Percentiles rank a stretch among this genome's conserved stretches.
Conservation (phyloP, 768 basidiomycete genomes). For the Austroboletus eburneus region DNA sequence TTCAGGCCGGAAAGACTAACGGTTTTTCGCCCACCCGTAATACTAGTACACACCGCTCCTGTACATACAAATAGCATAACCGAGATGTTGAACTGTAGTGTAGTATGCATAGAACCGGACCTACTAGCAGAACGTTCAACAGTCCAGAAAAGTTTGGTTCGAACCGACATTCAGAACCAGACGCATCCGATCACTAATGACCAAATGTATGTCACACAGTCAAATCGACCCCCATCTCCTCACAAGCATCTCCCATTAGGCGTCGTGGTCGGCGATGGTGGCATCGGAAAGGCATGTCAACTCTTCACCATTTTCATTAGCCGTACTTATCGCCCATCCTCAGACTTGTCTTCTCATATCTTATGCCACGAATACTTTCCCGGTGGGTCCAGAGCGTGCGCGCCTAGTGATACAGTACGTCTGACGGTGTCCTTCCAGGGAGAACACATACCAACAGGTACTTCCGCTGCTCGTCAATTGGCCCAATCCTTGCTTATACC, state of each 20-base stretch:
- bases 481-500: slow-evolving; percentile 8
- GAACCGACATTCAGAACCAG: too few species aligned
- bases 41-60: too few species aligned
- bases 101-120: too few species aligned
- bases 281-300: slow-evolving; percentile 85
- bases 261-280: slow-evolving; percentile 98
- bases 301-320: slow-evolving; percentile 1
- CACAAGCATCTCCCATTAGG: slow-evolving; percentile 46
- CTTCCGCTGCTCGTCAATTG: slow-evolving; percentile 12
- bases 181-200: too few species aligned
- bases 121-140: too few species aligned
- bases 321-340: slow-evolving; percentile 11
- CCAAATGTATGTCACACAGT: slow-evolving; percentile 64
- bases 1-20: too few species aligned
- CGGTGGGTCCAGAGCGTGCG: slow-evolving; percentile 59
- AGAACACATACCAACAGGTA: slow-evolving; percentile 95
- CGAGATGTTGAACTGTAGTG: too few species aligned
- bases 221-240: slow-evolving; percentile 24
- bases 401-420: slow-evolving; percentile 9
- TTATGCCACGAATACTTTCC: slow-evolving; percentile 98
- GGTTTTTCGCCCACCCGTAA: too few species aligned
- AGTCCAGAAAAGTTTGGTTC: too few species aligned
- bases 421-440: slow-evolving; percentile 49
- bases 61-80: too few species aligned
- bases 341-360: slow-evolving; percentile 97